Evolutionary conservation across 1,284 basidiomycete species (phyloP).

Genomic region (Violaceomyces palustris): DNA sequence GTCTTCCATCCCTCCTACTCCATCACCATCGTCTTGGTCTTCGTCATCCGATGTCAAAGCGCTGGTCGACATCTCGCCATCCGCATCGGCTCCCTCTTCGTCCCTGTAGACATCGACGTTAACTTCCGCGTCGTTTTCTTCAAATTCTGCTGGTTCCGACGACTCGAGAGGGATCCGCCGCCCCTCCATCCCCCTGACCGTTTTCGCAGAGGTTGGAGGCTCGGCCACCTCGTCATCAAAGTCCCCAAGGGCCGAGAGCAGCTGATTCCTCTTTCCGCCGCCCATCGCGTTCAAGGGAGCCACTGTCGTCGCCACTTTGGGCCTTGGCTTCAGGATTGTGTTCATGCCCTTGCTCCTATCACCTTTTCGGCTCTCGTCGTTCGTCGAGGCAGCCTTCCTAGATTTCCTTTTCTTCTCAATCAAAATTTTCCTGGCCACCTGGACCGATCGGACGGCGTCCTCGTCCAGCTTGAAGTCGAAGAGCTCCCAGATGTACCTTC

Average conservation of each 20-base stretch:
- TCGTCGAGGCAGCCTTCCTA: not conserved
- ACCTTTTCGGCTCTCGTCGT: not conserved
- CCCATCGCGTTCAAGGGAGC: not conserved
- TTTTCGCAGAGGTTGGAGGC: constrained; percentile 16
- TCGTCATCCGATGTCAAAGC: constrained; percentile 24
- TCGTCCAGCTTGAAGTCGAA: constrained; percentile 61
- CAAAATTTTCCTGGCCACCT: constrained; percentile 10
- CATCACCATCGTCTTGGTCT: constrained; percentile 1
- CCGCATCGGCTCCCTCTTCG: constrained; percentile 6
- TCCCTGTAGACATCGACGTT: constrained; percentile 1
- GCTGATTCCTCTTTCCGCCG: not conserved
- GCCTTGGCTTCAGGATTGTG: not conserved
- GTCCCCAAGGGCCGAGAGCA: constrained; percentile 3
- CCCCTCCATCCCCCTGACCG: constrained; percentile 2
- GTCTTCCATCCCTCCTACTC: constrained; percentile 1
- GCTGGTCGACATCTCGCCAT: constrained; percentile 17
- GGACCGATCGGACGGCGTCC: constrained; percentile 10
- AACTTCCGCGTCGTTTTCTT: not conserved
- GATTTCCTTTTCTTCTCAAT: constrained; percentile 13
- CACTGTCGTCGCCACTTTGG: not conserved
- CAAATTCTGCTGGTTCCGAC: not conserved
- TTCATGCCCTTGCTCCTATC: constrained; percentile 4
- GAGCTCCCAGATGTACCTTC: constrained; percentile 84
- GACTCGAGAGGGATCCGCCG: not conserved
- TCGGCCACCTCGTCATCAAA: constrained; percentile 4